These are phyloP conservation scores for Aspergillus carbonarius DNA, from an alignment of 2,329 filamentous ascomycete genomes.

Conservation along the genomic window DNA sequence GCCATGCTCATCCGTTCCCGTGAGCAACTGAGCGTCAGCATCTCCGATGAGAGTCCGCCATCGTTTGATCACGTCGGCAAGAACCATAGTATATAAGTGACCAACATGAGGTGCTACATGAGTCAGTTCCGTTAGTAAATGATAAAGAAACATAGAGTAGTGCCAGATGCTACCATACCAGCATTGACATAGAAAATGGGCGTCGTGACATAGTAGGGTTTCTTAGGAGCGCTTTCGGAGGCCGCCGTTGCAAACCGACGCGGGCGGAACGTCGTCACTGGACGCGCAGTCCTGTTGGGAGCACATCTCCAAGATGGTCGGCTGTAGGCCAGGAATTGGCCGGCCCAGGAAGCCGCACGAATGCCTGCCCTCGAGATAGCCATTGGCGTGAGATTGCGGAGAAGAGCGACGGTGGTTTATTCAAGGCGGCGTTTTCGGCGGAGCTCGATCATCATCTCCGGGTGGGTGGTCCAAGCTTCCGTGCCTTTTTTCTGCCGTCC, in stretches of 20 bases:
- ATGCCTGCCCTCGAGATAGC: slow-evolving; percentile 28
- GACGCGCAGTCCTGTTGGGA: slow-evolving; percentile 26
- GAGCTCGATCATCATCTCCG: slow-evolving; percentile 26
- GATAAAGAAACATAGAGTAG: neutral
- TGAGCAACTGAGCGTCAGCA: slow-evolving; percentile 68
- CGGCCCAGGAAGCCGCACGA: slow-evolving; percentile 33
- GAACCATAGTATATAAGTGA: slow-evolving; percentile 89
- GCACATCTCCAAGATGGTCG: slow-evolving; percentile 32
- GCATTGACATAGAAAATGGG: slow-evolving; percentile 99
- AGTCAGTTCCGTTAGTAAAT: neutral
- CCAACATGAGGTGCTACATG: slow-evolving; percentile 81
- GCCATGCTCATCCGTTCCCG: slow-evolving; percentile 95
- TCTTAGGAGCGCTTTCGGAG: slow-evolving; percentile 43
- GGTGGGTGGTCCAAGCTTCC: slow-evolving; percentile 37
- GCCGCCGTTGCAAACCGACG: slow-evolving; percentile 33
- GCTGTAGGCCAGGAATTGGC: slow-evolving; percentile 23
- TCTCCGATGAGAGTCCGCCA: slow-evolving; percentile 78
- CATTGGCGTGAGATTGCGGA: slow-evolving; percentile 22
- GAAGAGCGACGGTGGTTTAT: slow-evolving; percentile 9
- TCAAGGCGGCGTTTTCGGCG: slow-evolving; percentile 27
- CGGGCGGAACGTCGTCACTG: slow-evolving; percentile 19
- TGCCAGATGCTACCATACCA: slow-evolving; percentile 48
- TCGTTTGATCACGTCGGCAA: slow-evolving; percentile 87
- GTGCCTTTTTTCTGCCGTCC: slow-evolving; percentile 23
- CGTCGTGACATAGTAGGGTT: slow-evolving; percentile 93